Conservation (phyloP, 2,329 filamentous ascomycete species). For the Didymella exigua region DNA sequence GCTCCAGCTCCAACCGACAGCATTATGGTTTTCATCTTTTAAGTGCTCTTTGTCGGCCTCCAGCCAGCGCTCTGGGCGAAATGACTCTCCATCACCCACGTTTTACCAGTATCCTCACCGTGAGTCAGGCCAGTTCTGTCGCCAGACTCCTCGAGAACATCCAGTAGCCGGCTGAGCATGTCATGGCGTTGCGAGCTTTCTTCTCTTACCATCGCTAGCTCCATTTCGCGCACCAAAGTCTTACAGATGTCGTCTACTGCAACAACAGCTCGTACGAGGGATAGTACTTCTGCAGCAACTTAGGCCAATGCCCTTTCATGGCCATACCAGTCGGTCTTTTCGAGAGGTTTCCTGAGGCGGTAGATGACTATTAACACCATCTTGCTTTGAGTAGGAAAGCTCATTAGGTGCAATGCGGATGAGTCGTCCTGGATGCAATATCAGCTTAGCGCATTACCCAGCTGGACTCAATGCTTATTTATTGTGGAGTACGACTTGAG, state of each 20-base stretch:
- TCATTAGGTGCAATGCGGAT: constrained; percentile 57
- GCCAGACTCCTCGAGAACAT: constrained; percentile 28
- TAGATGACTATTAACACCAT: constrained; percentile 29
- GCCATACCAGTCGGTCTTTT: constrained; percentile 34
- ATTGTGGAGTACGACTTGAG: constrained; percentile 20
- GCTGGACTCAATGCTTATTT: background rate
- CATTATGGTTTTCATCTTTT: constrained; percentile 34
- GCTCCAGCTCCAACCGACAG: constrained; percentile 49
- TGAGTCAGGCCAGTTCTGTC: constrained; percentile 2
- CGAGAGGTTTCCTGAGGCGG: constrained; percentile 21
- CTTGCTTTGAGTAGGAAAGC: constrained; percentile 22
- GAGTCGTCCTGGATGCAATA: constrained; percentile 32
- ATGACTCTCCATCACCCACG: constrained; percentile 48
- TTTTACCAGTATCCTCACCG: constrained; percentile 24
- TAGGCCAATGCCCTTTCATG: constrained; percentile 26
- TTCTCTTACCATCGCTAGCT: constrained; percentile 14
- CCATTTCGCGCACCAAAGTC: constrained; percentile 24
- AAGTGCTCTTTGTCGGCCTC: constrained; percentile 26
- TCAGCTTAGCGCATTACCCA: background rate
- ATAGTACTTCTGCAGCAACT: constrained; percentile 23
- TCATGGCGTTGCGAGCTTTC: constrained; percentile 30
- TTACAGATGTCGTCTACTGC: constrained; percentile 25
- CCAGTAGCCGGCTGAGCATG: constrained; percentile 38
- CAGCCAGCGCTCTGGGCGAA: constrained; percentile 56
- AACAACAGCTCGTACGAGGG: constrained; percentile 30